These are phyloP conservation scores for Ophidiomyces ophidiicola DNA, from an alignment of 2,329 filamentous ascomycete genomes.

Conservation along the genomic window DNA sequence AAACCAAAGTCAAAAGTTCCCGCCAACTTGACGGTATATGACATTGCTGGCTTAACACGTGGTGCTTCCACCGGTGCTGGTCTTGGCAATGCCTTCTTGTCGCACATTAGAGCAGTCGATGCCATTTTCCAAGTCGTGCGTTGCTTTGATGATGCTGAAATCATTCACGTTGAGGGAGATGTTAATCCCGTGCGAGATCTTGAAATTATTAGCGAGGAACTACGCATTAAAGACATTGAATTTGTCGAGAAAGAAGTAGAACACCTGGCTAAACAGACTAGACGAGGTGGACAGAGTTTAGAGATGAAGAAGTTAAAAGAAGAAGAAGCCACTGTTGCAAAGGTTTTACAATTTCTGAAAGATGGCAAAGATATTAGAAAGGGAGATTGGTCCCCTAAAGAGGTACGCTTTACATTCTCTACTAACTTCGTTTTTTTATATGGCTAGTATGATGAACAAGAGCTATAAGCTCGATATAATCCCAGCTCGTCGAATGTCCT, in stretches of 20 bases:
- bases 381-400: constrained; percentile 78
- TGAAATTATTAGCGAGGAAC: constrained; percentile 91
- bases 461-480: constrained; percentile 88
- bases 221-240: constrained; percentile 96
- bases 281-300: constrained; percentile 82
- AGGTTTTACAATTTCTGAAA: constrained; percentile 70
- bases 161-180: constrained; percentile 98
- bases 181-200: constrained; percentile 90
- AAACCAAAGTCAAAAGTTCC: constrained; percentile 96
- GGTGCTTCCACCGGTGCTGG: constrained; percentile 95
- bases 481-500: constrained; percentile 99
- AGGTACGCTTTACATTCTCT: constrained; percentile 49
- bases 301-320: constrained; percentile 97
- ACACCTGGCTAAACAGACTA: constrained; percentile 83
- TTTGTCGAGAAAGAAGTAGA: constrained; percentile 94
- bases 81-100: constrained; percentile 95
- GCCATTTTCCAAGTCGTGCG: constrained; percentile 95
- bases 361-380: constrained; percentile 89
- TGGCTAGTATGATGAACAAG: constrained; percentile 78
- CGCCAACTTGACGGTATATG: constrained; percentile 94
- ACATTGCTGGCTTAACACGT: constrained; percentile 92
- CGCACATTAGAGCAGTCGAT: constrained; percentile 95
- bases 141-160: constrained; percentile 97
- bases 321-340: constrained; percentile 86
- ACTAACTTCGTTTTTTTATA: constrained; percentile 17